Conservation (phyloP, 78 protist genomes). For the Emiliania huxleyi region DNA sequence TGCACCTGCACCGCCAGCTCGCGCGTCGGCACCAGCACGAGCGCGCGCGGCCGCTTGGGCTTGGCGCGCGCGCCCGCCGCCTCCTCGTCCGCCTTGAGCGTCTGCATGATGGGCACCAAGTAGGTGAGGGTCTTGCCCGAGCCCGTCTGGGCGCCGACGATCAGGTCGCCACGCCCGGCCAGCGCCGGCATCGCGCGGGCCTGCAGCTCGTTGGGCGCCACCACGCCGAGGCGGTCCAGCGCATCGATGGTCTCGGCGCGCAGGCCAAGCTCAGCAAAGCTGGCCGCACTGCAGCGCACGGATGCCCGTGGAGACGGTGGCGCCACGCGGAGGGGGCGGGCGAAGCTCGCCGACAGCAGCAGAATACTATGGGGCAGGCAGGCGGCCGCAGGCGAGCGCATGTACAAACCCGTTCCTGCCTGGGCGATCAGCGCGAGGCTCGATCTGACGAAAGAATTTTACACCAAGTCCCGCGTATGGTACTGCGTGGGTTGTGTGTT, state of each 20-base stretch:
- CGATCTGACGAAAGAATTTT: too few species aligned
- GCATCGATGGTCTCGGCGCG: background rate
- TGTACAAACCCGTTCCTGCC: too few species aligned
- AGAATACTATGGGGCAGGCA: too few species aligned
- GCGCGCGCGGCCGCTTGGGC: constrained; percentile 62
- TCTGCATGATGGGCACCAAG: constrained; percentile 67
- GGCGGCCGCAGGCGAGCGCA: too few species aligned
- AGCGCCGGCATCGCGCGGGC: background rate
- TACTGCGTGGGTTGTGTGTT: too few species aligned
- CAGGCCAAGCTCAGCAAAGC: background rate
- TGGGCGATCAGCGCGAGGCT: too few species aligned
- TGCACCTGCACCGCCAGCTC: constrained; percentile 68
- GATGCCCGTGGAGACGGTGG: too few species aligned
- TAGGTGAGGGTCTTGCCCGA: constrained; percentile 81
- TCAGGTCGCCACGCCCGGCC: background rate
- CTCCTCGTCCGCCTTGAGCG: constrained; percentile 46
- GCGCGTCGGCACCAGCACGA: constrained; percentile 75
- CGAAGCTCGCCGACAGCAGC: too few species aligned
- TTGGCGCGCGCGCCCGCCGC: background rate
- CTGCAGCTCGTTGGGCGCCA: background rate
- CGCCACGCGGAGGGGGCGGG: too few species aligned
- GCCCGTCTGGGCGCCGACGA: constrained; percentile 51
- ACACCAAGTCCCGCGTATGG: too few species aligned
- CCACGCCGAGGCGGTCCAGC: background rate
- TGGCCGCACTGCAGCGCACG: background rate